A percentile compares a stretch with the other conserved stretches of the same genome.
These are phyloP conservation scores for Sequoia sempervirens DNA, from an alignment of 75 land plant genomes.

Conservation along the genomic window DNA sequence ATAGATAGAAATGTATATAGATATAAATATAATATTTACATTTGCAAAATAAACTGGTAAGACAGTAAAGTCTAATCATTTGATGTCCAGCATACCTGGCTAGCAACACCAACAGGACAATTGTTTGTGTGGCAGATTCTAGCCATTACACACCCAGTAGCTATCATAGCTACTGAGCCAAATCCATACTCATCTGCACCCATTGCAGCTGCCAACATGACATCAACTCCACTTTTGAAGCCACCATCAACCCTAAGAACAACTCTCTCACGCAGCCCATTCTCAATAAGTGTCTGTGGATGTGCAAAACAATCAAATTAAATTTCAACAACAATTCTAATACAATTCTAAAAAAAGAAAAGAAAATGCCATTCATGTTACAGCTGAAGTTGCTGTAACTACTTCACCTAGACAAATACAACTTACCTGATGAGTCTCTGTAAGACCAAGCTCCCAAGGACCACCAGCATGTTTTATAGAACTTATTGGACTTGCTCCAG, in stretches of 20 bases:
- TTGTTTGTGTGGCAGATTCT: slow-evolving; percentile 99
- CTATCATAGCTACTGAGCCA: slow-evolving; percentile 98
- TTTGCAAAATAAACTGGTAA: neutral
- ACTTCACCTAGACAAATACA: slow-evolving; percentile 3
- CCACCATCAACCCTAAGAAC: slow-evolving; percentile 97
- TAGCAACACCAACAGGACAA: slow-evolving; percentile 99
- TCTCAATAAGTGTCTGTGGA: slow-evolving; percentile 77
- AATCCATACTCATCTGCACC: slow-evolving; percentile 99
- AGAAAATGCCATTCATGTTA: neutral
- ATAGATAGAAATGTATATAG: neutral
- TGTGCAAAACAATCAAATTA: neutral
- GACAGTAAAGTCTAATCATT: neutral
- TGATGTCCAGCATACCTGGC: slow-evolving; percentile 57
- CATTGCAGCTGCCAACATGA: slow-evolving; percentile 94
- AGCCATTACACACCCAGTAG: slow-evolving; percentile 98
- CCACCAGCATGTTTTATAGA: slow-evolving; percentile 99
- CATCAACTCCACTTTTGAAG: slow-evolving; percentile 95
- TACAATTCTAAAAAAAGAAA: neutral
- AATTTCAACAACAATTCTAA: neutral
- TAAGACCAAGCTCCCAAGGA: slow-evolving; percentile 98
- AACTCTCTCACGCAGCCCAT: slow-evolving; percentile 94
- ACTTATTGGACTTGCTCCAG: slow-evolving; percentile 97
- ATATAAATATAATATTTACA: neutral
- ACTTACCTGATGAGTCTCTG: slow-evolving; percentile 91
- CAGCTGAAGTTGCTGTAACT: neutral